Percentiles rank a stretch among this genome's conserved stretches.
Evolutionary conservation across 2,329 filamentous ascomycete genomes (phyloP).

Genomic region (Sporothrix sp.): DNA sequence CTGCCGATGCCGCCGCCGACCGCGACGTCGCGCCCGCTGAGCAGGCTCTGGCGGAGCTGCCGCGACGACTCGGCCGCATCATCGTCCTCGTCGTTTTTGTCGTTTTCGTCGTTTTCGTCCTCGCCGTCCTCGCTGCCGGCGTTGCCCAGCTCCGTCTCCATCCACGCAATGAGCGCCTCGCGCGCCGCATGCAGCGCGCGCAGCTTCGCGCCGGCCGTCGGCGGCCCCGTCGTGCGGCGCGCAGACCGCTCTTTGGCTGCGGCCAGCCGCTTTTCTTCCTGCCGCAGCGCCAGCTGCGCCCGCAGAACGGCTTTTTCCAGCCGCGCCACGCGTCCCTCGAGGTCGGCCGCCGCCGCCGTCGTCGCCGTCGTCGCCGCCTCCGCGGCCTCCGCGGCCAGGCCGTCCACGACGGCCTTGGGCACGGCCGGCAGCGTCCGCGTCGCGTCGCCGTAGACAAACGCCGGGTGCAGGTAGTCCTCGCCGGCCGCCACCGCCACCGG

Average conservation of each 20-base stretch:
- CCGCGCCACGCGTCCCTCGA: slow-evolving; percentile 39
- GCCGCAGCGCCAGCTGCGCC: slow-evolving; percentile 46
- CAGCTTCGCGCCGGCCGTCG: slow-evolving; percentile 31
- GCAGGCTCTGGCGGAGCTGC: slow-evolving; percentile 16
- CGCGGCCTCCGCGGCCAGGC: slow-evolving; percentile 34
- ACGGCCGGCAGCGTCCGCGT: slow-evolving; percentile 37
- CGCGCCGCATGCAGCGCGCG: slow-evolving; percentile 47
- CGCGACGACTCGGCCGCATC: slow-evolving; percentile 14
- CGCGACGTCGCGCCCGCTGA: neutral
- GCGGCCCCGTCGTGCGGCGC: slow-evolving; percentile 15
- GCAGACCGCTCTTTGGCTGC: slow-evolving; percentile 32
- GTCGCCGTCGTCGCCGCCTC: neutral
- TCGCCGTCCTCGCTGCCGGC: slow-evolving; percentile 26
- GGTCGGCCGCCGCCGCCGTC: slow-evolving; percentile 23
- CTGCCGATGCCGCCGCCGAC: neutral
- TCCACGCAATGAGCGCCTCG: slow-evolving; percentile 54
- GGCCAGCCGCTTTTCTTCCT: slow-evolving; percentile 46
- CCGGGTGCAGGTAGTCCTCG: slow-evolving; percentile 38
- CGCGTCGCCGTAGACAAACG: slow-evolving; percentile 35
- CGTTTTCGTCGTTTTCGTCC: too few species aligned
- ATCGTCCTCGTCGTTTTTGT: too few species aligned
- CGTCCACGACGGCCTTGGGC: slow-evolving; percentile 42
- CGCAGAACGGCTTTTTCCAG: slow-evolving; percentile 50
- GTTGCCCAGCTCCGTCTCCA: slow-evolving; percentile 50
- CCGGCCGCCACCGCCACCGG: slow-evolving; percentile 36